Evolutionary conservation across 2,329 filamentous ascomycete species (phyloP), one percentile per base, ranked within the genome.

Genomic region (Sporothrix brunneoviolacea): DNA sequence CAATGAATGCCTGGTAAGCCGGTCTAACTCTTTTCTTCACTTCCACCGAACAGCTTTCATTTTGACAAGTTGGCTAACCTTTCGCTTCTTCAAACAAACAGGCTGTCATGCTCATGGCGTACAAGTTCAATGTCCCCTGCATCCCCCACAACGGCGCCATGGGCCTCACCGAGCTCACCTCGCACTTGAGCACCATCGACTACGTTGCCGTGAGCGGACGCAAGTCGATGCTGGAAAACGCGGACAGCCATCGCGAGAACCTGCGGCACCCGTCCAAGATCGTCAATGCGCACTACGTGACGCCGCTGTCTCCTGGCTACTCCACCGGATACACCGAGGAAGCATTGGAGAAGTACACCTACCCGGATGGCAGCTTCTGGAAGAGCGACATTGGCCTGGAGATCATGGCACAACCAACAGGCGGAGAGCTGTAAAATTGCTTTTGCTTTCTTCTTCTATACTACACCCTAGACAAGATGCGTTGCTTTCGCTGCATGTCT

Each of bases 201-300:
- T 95, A 95, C 61, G 87, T 95, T 4, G 85, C 84, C 39, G 88
- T 95, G 1, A 85, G 77, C 54, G 90, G 87, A n/a, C 86, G 90
- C 75, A 78, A 82, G 63, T 88, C 83, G 22, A 80, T 95, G 41
- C 72, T 95, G 51, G 91, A 96, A 73, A 95, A 91, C 68, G 89
- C 95, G 21, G 90, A 95, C 65, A 88, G 95, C 68, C 70, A 95
- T 62, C 91, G 95, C 68, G 90, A 95, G 76, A 89, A 95, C 70
- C 95, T 95, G 66, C 73, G 88, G 62, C 78, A 95, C 67, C 90
- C 90, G 1, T 79, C 82, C 2, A 77, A 83, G 50, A 88, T 95
- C 60, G 82, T 83, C 69, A 83, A 89, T 57, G 90, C 90, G 2
- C 91, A 89, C 68, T 94, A 94, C 70, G 85, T 86, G 58, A 95